Percentiles rank a stretch among this genome's conserved stretches.
These are phyloP conservation scores for Piloderma croceum DNA, from an alignment of 768 basidiomycete genomes.

Conservation along the genomic window DNA sequence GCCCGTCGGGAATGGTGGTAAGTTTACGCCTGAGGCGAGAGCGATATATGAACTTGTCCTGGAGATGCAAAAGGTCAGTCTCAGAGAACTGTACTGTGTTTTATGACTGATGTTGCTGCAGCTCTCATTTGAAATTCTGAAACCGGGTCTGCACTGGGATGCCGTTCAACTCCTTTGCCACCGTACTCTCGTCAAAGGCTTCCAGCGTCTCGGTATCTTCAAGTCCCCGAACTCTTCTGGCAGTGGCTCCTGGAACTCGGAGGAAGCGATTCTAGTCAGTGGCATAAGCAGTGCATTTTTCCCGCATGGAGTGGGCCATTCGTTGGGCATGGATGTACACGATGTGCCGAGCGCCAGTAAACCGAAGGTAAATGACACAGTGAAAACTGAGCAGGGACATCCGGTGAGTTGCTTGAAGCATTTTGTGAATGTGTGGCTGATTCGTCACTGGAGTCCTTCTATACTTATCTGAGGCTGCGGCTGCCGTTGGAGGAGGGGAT, in stretches of 20 bases:
- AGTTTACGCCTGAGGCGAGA: constrained; percentile 74
- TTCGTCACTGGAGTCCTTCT: constrained; percentile 67
- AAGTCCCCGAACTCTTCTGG: constrained; percentile 44
- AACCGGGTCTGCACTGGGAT: constrained; percentile 88
- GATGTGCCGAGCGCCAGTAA: constrained; percentile 83
- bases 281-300: constrained; percentile 85
- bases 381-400: background rate
- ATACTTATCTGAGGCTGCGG: constrained; percentile 74
- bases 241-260: constrained; percentile 53
- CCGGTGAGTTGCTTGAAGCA: no score
- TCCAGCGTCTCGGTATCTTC: constrained; percentile 84
- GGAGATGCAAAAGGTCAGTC: constrained; percentile 77
- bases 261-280: constrained; percentile 65
- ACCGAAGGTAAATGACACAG: constrained; percentile 51
- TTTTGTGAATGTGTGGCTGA: no score
- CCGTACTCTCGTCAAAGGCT: constrained; percentile 71
- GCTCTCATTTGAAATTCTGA: constrained; percentile 64
- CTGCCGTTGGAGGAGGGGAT: constrained; percentile 69
- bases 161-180: constrained; percentile 81
- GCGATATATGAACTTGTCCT: constrained; percentile 85
- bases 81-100: constrained; percentile 6
- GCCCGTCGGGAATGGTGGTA: constrained; percentile 92
- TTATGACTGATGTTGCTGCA: constrained; percentile 20
- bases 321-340: constrained; percentile 90
- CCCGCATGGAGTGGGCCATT: constrained; percentile 91